Evolutionary conservation across 805 yeast genomes (phyloP).

Genomic region (Cyberlindnera euphorbiiphila): DNA sequence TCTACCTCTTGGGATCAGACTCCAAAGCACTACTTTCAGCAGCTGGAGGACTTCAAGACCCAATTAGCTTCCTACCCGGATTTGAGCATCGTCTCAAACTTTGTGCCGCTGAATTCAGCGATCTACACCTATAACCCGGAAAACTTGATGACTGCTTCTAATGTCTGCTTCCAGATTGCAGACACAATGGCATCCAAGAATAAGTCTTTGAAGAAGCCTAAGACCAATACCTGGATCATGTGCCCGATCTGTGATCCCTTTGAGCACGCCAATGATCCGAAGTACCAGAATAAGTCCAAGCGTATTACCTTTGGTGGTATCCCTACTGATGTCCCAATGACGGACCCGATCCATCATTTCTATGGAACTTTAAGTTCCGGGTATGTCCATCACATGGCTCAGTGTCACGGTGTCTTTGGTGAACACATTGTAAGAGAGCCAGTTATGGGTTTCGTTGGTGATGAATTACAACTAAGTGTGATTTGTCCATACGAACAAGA

Average conservation of each 20-base stretch:
- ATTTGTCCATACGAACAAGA: background rate
- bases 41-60: background rate
- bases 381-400: slow-evolving; percentile 3
- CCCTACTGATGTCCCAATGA: background rate
- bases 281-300: background rate
- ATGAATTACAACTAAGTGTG: background rate
- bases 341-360: background rate
- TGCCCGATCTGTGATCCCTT: slow-evolving; percentile 20
- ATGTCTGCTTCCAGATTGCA: slow-evolving; percentile 10
- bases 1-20: background rate
- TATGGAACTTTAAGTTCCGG: background rate
- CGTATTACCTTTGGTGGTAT: background rate
- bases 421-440: background rate
- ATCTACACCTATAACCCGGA: slow-evolving; percentile 15
- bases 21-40: background rate
- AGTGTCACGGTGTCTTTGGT: background rate
- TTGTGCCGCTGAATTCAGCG: slow-evolving; percentile 1
- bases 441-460: slow-evolving; percentile 1
- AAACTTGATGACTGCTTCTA: slow-evolving; percentile 5
- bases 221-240: slow-evolving; percentile 15
- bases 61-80: too few relatives aligned
- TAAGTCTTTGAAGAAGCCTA: slow-evolving; percentile 3
- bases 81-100: too few relatives aligned
- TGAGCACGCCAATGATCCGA: background rate
- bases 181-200: slow-evolving; percentile 13